Percentiles rank a stretch among this genome's conserved stretches.
Conservation (phyloP, 2,329 filamentous ascomycete species). For the Byssoonygena ceratinophila region DNA sequence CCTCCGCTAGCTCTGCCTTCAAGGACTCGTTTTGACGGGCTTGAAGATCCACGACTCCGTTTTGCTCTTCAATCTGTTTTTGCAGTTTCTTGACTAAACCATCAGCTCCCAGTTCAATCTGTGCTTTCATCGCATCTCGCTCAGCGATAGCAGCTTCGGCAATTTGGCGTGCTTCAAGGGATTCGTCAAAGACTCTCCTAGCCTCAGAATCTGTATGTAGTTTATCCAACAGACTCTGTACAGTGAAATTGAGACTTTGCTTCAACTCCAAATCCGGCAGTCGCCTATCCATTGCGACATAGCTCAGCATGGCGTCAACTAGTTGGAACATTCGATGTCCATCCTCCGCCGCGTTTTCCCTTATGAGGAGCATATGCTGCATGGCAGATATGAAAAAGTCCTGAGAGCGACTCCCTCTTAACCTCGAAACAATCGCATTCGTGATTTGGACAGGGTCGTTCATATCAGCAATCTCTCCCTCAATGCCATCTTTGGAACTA, state of each 20-base stretch:
- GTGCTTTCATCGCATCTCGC: slow-evolving; percentile 83
- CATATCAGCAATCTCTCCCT: slow-evolving; percentile 80
- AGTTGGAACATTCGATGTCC: slow-evolving; percentile 91
- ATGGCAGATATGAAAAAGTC: slow-evolving; percentile 95
- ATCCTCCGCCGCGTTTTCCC: slow-evolving; percentile 85
- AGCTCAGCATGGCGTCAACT: slow-evolving; percentile 96
- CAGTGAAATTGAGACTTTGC: slow-evolving; percentile 93
- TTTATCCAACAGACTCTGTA: slow-evolving; percentile 89
- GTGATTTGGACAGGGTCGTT: slow-evolving; percentile 88
- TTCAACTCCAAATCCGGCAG: slow-evolving; percentile 96
- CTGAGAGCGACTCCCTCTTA: slow-evolving; percentile 72
- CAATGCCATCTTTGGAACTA: slow-evolving; percentile 78
- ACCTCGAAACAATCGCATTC: slow-evolving; percentile 77
- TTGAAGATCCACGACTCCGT: slow-evolving; percentile 81
- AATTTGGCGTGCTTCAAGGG: slow-evolving; percentile 78
- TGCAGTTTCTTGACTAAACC: slow-evolving; percentile 87
- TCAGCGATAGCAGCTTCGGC: slow-evolving; percentile 94
- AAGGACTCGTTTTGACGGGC: slow-evolving; percentile 73
- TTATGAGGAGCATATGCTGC: slow-evolving; percentile 86
- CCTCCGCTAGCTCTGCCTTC: slow-evolving; percentile 77
- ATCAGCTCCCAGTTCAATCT: slow-evolving; percentile 83
- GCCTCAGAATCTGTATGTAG: slow-evolving; percentile 94
- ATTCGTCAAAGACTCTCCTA: slow-evolving; percentile 81
- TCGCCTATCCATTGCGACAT: slow-evolving; percentile 94
- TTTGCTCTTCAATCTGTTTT: slow-evolving; percentile 86